These are phyloP conservation scores for Prototheca wickerhamii DNA, from an alignment of 163 green algal species.

Conservation along the genomic window DNA sequence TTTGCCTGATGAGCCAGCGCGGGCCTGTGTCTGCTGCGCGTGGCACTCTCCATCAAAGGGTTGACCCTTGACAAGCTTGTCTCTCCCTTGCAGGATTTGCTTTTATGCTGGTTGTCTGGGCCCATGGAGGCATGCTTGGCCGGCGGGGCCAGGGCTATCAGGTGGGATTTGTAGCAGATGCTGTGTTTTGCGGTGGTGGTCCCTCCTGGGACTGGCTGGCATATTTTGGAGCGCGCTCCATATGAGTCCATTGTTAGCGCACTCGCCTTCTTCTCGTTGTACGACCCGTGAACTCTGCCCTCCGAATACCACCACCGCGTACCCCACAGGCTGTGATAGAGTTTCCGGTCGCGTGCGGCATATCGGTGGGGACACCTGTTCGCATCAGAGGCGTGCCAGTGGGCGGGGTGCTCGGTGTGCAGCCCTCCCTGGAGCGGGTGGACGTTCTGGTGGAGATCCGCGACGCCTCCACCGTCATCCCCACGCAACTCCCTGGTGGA, in stretches of 20 bases:
- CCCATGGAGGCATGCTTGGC: slow-evolving; percentile 34
- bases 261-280: too few species aligned
- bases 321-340: slow-evolving; percentile 76
- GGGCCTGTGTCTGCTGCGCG: too few species aligned
- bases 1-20: too few species aligned
- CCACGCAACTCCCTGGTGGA: slow-evolving; percentile 84
- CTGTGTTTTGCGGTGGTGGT: too few species aligned
- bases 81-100: slow-evolving; percentile 29
- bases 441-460: slow-evolving; percentile 86
- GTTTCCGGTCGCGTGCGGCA: slow-evolving; percentile 90
- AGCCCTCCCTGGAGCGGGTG: slow-evolving; percentile 69
- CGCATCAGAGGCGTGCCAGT: slow-evolving; percentile 82
- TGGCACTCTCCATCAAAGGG: too few species aligned
- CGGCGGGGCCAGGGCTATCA: slow-evolving; percentile 37
- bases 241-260: too few species aligned
- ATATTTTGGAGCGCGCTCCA: neutral
- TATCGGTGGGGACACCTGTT: slow-evolving; percentile 81
- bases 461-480: slow-evolving; percentile 83
- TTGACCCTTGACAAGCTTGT: too few species aligned
- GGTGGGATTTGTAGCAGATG: slow-evolving; percentile 20
- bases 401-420: slow-evolving; percentile 77
- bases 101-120: slow-evolving; percentile 50
- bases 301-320: neutral
- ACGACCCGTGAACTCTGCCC: neutral
- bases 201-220: slow-evolving; percentile 19